Base-by-base conservation (phyloP, 2,329 filamentous ascomycete genomes). In the Xylariomycetidae sp. region DNA sequence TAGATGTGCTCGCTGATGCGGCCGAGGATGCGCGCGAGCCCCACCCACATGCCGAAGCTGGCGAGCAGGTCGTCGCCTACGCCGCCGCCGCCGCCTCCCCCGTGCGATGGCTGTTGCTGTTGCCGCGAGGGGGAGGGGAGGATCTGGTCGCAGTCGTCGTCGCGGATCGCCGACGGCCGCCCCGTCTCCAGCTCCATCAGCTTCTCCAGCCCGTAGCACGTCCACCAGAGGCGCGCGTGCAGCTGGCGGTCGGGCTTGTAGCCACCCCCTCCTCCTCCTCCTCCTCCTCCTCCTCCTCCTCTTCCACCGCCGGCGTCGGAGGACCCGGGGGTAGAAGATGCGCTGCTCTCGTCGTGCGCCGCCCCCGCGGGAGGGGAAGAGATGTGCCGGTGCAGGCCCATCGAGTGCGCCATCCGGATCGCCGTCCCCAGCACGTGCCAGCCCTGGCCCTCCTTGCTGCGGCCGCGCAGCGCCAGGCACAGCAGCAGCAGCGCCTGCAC, bases 101-200 rank as follows among this genome's bases (percentile, higher is more conserved):
- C n/a, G n/a, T n/a, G n/a, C n/a, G n/a, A n/a, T n/a, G n/a, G n/a
- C n/a, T n/a, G n/a, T n/a, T n/a, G n/a, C n/a, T n/a, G n/a, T n/a
- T n/a, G n/a, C n/a, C n/a, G n/a, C n/a, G n/a, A n/a, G n/a, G n/a
- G n/a, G n/a, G n/a, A n/a, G 13, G 25, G 13, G 2, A 26, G 29
- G 8, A 38, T 20, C 9, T 36, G 32, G 5, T 43, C 39, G 19
- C 42, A 7, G 29, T 27, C 49, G n/a, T 42, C 31, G 10, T 43
- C 39, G n/a, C 43, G 33, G 10, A 52, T 41, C 4, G 37, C 39
- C 1, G 44, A 47, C 1, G 49, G 49, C 3, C 49, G 39, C 1
- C 49, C 49, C 0, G 38, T 44, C n/a, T 52, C 49, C 4, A 52
- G 38, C 34, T 49, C 38, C 38, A 49, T 45, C 3, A 52, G 38